Evolutionary conservation across 257 asterid genomes (phyloP), one percentile per base, ranked within the genome.

Genomic region (Mitragyna speciosa): DNA sequence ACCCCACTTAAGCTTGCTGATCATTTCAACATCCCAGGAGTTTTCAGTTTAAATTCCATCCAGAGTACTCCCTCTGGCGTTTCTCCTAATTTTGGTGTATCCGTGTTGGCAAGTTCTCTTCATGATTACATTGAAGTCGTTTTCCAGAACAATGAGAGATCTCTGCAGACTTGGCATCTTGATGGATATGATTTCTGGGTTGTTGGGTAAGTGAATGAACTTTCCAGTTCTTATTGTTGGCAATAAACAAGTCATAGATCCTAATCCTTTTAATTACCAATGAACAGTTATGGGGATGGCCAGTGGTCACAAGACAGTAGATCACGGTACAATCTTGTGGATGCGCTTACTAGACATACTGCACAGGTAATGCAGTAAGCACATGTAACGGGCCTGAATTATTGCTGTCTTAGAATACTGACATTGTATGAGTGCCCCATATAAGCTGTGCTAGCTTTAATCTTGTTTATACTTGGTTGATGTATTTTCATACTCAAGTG

Each of bases 161-260:
- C 84, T 76, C 64, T 94, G 80, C 97, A 96, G 39, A 86, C 97
- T 0, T 90, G 97, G 99, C 99, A 96, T 87, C 92, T 96, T 31
- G 98, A 96, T 76, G 99, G 99, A 56, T 92, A 96, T 49, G 98
- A 96, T 85, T 96, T 94, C 89, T 96, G 99, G 99, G 96, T 90
- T 47, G 96, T 90, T 0, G 99, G 97, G 98, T 96, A 87, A 17
- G 91, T 72, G 36, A 9, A 59, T 36, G 43, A 14, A 6, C 41
- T 64, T 48, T 52, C 2, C 17, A 33, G 16, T 39, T 41, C 22
- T 20, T 22, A 11, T 54, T 3, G 52, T 12, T 24, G 1, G 51
- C 33, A 49, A 19, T 59, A 14, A 22, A 79, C 39, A 2, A 39
- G 45, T 80, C 66, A 17, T 59, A 17, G 24, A 10, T 84, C 73